Evolutionary conservation across 1,284 basidiomycete genomes (phyloP), one percentile per base, ranked within the genome.

Genomic region (Uromyces viciae-fabae): DNA sequence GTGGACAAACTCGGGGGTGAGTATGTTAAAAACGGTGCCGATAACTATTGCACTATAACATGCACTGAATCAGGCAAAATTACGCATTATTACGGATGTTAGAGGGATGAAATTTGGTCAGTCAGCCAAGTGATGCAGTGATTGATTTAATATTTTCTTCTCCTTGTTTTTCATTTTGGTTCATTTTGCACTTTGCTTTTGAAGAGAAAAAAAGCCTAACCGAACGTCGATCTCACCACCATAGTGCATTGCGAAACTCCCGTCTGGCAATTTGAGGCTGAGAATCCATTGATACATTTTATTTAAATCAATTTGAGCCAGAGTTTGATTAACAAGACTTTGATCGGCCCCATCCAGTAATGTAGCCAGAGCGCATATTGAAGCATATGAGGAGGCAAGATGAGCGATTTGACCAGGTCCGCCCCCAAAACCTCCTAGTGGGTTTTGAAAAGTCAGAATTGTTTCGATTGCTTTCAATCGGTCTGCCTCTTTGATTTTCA

Each of bases 181-280:
- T 88, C 86, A 42, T 43, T 15, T 87, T n/a, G 14, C 28, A 46
- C 14, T 54, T 64, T 25, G 28, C 62, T 69, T 64, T 66, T 66
- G 52, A 38, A 25, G 11, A n/a, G 1, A 38, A 54, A 42, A n/a
- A 77, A 73, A 64, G 38, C 3, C 58, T 73, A 15, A 93, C 92
- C 94, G 90, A 36, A 98, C 94, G 84, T 99, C 97, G 14, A 98
- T 92, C 86, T 99, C 96, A 38, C 92, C 94, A 62, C 93, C 90
- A 72, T 90, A 88, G 31, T 94, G 90, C 19, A 99, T 96, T 36
- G 93, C 89, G 86, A 98, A 99, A 0, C 94, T 95, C 0, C 97
- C 97, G 85, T 99, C 95, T 0, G 92, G 90, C 83, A 94, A 92
- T 86, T 99, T 99, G 82, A 98, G 88, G 0, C 92, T 91, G 90